These are phyloP conservation scores for Grigorovia humatica DNA, from an alignment of 805 yeast genomes.

Conservation along the genomic window DNA sequence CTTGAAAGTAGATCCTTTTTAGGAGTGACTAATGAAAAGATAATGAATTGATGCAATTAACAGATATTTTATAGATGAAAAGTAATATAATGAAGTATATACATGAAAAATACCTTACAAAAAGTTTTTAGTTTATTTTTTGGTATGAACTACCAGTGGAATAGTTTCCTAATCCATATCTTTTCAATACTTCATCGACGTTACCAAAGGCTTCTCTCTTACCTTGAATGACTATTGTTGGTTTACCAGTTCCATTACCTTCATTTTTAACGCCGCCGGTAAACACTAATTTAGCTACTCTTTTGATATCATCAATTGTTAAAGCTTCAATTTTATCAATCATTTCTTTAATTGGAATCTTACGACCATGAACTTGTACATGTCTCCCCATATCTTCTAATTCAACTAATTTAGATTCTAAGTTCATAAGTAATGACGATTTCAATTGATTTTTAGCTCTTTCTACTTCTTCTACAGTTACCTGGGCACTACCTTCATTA, in stretches of 20 bases:
- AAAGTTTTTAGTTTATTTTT: neutral
- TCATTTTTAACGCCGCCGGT: constrained; percentile 46
- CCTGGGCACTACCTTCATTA: constrained; percentile 46
- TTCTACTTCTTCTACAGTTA: constrained; percentile 61
- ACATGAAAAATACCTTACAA: neutral
- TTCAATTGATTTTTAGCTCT: constrained; percentile 90
- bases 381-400: constrained; percentile 94
- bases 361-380: constrained; percentile 70
- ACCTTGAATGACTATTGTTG: constrained; percentile 89
- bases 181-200: constrained; percentile 49
- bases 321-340: constrained; percentile 61
- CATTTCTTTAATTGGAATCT: constrained; percentile 73
- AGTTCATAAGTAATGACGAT: constrained; percentile 80
- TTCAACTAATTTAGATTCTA: constrained; percentile 88
- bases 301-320: constrained; percentile 54
- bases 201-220: constrained; percentile 80
- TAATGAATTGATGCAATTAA: neutral
- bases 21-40: neutral
- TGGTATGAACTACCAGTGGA: neutral
- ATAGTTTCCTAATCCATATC: constrained; percentile 62
- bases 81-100: neutral
- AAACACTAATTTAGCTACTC: constrained; percentile 65
- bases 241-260: constrained; percentile 48
- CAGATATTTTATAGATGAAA: neutral
- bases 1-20: neutral